These are phyloP conservation scores for Gossypium turneri DNA, from an alignment of 345 rosid genomes.

Conservation along the genomic window DNA sequence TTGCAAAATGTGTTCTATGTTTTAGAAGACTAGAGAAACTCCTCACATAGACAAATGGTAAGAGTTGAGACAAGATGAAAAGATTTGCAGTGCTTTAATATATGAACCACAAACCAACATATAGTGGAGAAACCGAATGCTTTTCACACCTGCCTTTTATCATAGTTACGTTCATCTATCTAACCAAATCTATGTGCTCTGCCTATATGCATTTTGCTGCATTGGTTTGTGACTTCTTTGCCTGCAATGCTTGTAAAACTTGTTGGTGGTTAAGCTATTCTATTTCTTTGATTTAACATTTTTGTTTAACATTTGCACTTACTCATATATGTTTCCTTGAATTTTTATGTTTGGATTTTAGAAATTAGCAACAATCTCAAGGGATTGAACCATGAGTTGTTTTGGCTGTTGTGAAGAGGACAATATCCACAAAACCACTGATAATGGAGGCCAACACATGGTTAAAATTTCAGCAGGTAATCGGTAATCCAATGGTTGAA, in stretches of 20 bases:
- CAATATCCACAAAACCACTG: constrained; percentile 61
- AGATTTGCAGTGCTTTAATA: neutral
- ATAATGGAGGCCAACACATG: constrained; percentile 54
- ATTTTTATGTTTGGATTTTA: neutral
- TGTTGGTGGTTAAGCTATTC: neutral
- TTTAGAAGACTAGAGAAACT: constrained; percentile 3
- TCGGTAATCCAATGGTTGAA: constrained; percentile 38
- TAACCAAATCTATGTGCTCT: neutral
- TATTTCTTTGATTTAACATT: neutral
- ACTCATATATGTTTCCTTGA: neutral
- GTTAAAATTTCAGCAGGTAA: constrained; percentile 66
- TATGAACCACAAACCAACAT: neutral
- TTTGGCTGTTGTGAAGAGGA: constrained; percentile 79
- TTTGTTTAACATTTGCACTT: neutral
- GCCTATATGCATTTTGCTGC: neutral
- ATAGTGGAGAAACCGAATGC: neutral
- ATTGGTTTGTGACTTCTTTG: neutral
- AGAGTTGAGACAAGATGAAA: neutral
- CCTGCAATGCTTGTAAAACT: neutral
- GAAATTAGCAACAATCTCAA: constrained; percentile 13
- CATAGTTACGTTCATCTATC: neutral
- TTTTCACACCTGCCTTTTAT: neutral
- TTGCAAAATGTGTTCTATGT: neutral
- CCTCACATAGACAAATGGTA: neutral
- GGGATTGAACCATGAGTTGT: constrained; percentile 62